Percentiles rank a stretch among this genome's conserved stretches.
These are phyloP conservation scores for Suillus brevipes DNA, from an alignment of 768 basidiomycete genomes.

Conservation along the genomic window DNA sequence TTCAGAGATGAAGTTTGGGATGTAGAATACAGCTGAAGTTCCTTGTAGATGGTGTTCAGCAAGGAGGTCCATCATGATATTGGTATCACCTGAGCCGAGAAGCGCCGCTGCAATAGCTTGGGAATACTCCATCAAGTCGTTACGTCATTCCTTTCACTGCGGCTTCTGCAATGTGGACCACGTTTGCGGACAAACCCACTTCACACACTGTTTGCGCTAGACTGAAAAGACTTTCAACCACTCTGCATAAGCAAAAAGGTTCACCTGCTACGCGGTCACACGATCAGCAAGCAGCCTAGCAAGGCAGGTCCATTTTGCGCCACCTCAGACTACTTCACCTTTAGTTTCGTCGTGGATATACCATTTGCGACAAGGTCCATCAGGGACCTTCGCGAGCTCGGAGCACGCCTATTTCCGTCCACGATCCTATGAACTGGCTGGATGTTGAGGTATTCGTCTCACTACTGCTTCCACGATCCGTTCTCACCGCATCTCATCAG, in stretches of 20 bases:
- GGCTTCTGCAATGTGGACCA: neutral
- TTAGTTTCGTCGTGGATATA: neutral
- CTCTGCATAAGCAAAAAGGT: neutral
- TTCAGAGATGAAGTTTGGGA: conserved; percentile 74
- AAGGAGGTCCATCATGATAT: conserved; percentile 1
- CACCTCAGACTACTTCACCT: neutral
- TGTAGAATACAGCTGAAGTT: conserved; percentile 55
- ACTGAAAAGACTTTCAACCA: neutral
- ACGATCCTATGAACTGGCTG: neutral
- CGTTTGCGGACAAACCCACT: neutral
- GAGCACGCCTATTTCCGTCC: neutral
- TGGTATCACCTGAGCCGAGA: neutral
- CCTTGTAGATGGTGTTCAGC: conserved; percentile 35
- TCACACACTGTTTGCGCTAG: neutral
- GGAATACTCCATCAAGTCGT: neutral
- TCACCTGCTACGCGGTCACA: neutral
- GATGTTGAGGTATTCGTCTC: neutral
- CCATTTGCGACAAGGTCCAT: neutral
- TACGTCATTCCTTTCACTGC: neutral
- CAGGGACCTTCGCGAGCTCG: neutral
- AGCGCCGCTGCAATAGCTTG: neutral
- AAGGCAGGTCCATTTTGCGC: neutral
- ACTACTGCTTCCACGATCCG: conserved; percentile 3
- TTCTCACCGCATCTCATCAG: conserved; percentile 2
- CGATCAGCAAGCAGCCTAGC: no score